These are phyloP conservation scores for Globisporangium radiosum DNA, from an alignment of 352 stramenopile species.

Conservation along the genomic window DNA sequence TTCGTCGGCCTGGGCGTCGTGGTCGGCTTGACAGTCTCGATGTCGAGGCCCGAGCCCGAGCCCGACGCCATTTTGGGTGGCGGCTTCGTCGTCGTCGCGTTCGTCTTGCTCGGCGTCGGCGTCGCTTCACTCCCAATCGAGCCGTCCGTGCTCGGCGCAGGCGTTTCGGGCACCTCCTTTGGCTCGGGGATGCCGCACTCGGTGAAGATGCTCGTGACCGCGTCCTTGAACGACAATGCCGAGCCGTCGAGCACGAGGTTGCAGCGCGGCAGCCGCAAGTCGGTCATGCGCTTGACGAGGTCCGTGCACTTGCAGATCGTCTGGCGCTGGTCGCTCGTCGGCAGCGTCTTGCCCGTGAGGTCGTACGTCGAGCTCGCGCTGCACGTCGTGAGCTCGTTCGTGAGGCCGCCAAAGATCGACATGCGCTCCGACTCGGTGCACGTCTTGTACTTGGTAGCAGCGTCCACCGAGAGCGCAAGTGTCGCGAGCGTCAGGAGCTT, in stretches of 20 bases:
- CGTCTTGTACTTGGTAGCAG: conserved; percentile 9
- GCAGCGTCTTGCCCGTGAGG: conserved; percentile 17
- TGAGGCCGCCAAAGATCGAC: conserved; percentile 12
- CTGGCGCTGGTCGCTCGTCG: conserved; percentile 17
- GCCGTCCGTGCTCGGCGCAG: conserved; percentile 6
- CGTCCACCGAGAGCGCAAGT: conserved; percentile 2
- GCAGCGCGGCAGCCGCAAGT: conserved; percentile 22
- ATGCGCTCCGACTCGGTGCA: conserved; percentile 10
- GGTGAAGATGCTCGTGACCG: conserved; percentile 20
- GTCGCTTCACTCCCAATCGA: conserved; percentile 1
- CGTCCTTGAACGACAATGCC: conserved; percentile 20
- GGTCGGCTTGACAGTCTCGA: conserved; percentile 3
- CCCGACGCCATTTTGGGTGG: neutral
- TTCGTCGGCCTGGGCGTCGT: neutral
- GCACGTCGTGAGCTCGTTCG: conserved; percentile 20
- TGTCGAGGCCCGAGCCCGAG: conserved; percentile 3
- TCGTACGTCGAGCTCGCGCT: conserved; percentile 15
- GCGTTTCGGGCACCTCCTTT: conserved; percentile 10
- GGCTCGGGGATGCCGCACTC: conserved; percentile 13
- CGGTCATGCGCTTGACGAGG: conserved; percentile 19
- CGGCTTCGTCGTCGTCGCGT: neutral
- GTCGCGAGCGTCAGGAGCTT: conserved; percentile 4
- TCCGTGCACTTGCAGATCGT: conserved; percentile 24
- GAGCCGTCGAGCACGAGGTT: conserved; percentile 23
- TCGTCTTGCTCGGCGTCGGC: neutral